These are phyloP conservation scores for Malassezia arunalokei DNA, from an alignment of 1,284 basidiomycete species.

Conservation along the genomic window DNA sequence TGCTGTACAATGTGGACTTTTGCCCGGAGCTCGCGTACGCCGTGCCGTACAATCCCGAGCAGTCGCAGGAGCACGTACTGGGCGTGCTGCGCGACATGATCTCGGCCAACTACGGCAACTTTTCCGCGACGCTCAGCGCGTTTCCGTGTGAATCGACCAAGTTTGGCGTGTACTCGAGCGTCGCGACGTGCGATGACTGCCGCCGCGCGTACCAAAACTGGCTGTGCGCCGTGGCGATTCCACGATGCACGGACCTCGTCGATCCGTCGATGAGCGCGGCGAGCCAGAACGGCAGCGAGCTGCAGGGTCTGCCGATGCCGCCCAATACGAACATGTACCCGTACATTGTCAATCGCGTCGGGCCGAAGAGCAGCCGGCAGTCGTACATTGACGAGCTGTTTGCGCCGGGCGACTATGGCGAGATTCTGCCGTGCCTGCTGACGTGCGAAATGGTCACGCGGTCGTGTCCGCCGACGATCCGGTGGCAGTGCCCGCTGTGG, in stretches of 20 bases:
- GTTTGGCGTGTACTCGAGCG: slow-evolving; percentile 46
- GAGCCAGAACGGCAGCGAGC: slow-evolving; percentile 22
- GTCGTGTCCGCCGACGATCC: slow-evolving; percentile 35
- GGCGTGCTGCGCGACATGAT: slow-evolving; percentile 39
- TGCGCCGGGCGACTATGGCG: slow-evolving; percentile 31
- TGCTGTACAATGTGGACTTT: slow-evolving; percentile 45
- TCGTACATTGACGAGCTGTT: slow-evolving; percentile 32
- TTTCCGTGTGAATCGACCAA: slow-evolving; percentile 45
- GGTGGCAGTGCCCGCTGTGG: slow-evolving; percentile 41
- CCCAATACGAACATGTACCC: slow-evolving; percentile 30
- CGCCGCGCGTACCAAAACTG: slow-evolving; percentile 45
- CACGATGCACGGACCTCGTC: slow-evolving; percentile 45
- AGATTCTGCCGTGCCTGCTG: slow-evolving; percentile 41
- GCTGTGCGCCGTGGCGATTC: slow-evolving; percentile 47
- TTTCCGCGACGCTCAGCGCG: slow-evolving; percentile 46
- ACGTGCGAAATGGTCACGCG: slow-evolving; percentile 39
- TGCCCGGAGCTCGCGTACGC: slow-evolving; percentile 48
- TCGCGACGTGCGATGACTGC: slow-evolving; percentile 47
- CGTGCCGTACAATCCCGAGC: slow-evolving; percentile 42
- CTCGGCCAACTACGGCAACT: slow-evolving; percentile 41
- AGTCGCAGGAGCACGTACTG: slow-evolving; percentile 35
- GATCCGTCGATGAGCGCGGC: slow-evolving; percentile 30
- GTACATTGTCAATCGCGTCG: slow-evolving; percentile 37
- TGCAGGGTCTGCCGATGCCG: slow-evolving; percentile 29
- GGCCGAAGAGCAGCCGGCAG: slow-evolving; percentile 24